These are phyloP conservation scores for Sutorius australiensis DNA, from an alignment of 768 basidiomycete species.

Conservation along the genomic window DNA sequence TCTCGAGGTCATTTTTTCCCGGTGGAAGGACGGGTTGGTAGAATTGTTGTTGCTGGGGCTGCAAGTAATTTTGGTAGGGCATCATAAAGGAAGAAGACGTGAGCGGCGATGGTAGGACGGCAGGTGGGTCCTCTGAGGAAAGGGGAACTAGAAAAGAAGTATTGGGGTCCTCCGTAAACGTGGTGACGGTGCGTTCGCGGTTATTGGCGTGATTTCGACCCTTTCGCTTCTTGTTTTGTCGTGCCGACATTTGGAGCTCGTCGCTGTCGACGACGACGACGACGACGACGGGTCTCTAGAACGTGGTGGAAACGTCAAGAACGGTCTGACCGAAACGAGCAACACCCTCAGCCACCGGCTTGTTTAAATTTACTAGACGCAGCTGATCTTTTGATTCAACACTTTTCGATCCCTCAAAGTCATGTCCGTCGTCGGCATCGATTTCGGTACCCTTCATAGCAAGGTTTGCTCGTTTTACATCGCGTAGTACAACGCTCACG, in stretches of 20 bases:
- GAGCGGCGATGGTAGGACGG: slow-evolving; percentile 37
- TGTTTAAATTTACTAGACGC: neutral
- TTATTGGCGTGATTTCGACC: slow-evolving; percentile 49
- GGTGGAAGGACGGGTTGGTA: slow-evolving; percentile 39
- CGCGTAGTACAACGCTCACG: neutral
- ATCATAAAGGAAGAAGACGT: slow-evolving; percentile 39
- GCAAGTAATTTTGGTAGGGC: slow-evolving; percentile 34
- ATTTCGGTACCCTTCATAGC: slow-evolving; percentile 87
- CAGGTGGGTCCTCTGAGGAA: slow-evolving; percentile 47
- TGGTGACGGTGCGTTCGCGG: slow-evolving; percentile 67
- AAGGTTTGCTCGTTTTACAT: slow-evolving; percentile 48
- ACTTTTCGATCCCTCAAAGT: neutral
- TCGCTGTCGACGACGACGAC: neutral
- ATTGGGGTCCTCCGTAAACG: slow-evolving; percentile 57
- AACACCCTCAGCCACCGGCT: slow-evolving; percentile 19
- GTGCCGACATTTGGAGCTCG: slow-evolving; percentile 45
- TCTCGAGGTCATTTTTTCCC: slow-evolving; percentile 66
- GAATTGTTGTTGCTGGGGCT: slow-evolving; percentile 28
- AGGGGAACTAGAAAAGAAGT: slow-evolving; percentile 50
- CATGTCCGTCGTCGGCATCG: slow-evolving; percentile 94
- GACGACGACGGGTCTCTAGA: slow-evolving; percentile 9
- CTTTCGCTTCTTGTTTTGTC: slow-evolving; percentile 63
- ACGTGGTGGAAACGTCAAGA: slow-evolving; percentile 27
- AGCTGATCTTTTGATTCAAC: too few species aligned
- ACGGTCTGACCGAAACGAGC: slow-evolving; percentile 22